Evolutionary conservation across 192 early-diverging fungal genomes (phyloP), one percentile per base, ranked within the genome.

Genomic region (Coemansia sp.): DNA sequence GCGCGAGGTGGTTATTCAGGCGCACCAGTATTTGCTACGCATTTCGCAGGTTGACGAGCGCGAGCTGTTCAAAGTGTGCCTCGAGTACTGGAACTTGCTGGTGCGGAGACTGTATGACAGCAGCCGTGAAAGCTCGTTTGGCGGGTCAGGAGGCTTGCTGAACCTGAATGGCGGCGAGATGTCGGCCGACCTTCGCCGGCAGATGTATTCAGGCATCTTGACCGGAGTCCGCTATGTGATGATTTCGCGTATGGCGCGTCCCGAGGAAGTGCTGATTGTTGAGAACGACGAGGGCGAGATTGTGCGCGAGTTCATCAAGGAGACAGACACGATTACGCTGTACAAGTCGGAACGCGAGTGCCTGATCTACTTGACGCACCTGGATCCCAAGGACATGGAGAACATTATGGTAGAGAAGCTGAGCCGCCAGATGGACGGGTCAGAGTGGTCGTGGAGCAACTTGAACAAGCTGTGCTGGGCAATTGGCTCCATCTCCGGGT

Each of bases 201-300:
- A 84, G 64, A 79, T 93, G 60, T 99, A 99, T 66, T 72, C 81
- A n/a, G 84, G 87, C 34, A 76, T 94, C 15, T 82, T 99, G 17
- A 84, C 90, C 5, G 83, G 83, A 23, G 82, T 99, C 50, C 91
- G 97, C 41, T 79, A 88, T 8, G 93, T 97, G 16, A 95, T 98
- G 93, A 99, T 99, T 64, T 93, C 95, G 66, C 83, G 90, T 51
- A 99, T 99, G 97, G 96, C 95, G 30, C 91, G 93, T 50, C 97
- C 97, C 30, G 96, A 99, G 72, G 97, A 99, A 81, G 91, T 94
- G 6, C 80, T 99, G 28, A 88, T 99, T 49, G 94, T 96, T 17
- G 93, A 98, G 65, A 98, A 99, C 71, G 97, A 99, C 55, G 94
- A 99, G 65, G 97, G 97, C 40, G 97, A 97, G 80, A 93, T 98